Conservation (phyloP, 306 rosid genomes). For the Citrullus colocynthis region DNA sequence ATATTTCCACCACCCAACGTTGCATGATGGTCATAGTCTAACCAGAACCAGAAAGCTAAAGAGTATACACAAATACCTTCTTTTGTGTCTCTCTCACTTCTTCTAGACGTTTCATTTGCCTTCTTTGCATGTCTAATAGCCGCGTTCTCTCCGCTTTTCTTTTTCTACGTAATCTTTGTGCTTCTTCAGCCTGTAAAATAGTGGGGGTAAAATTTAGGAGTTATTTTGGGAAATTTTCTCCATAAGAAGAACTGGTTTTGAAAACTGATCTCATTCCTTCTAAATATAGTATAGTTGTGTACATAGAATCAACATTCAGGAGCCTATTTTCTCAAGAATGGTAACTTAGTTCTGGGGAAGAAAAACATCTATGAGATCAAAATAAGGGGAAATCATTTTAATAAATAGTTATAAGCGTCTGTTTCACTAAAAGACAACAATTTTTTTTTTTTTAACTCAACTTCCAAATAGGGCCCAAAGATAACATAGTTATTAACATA, state of each 20-base stretch:
- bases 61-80: slow-evolving; percentile 44
- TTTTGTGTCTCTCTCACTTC: slow-evolving; percentile 87
- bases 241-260: not conserved
- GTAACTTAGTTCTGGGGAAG: not conserved
- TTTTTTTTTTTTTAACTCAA: not conserved
- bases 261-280: not conserved
- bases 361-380: not conserved
- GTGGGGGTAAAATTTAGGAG: not conserved
- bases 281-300: not conserved
- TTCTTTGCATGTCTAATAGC: slow-evolving; percentile 54
- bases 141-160: slow-evolving; percentile 64
- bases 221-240: not conserved
- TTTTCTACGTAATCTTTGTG: slow-evolving; percentile 69
- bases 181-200: slow-evolving; percentile 67
- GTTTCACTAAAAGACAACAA: not conserved
- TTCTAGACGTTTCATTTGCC: slow-evolving; percentile 79
- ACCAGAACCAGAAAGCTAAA: not conserved
- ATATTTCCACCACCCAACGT: not conserved
- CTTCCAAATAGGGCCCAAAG: not conserved
- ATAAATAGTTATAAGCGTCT: not conserved
- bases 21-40: not conserved
- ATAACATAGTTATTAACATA: not conserved
- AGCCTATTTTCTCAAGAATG: not conserved
- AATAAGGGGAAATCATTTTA: not conserved
- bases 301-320: not conserved